phyloP scores from a whole-genome alignment of 2,329 filamentous ascomycete species.

The Colletotrichum echinochloae region DNA sequence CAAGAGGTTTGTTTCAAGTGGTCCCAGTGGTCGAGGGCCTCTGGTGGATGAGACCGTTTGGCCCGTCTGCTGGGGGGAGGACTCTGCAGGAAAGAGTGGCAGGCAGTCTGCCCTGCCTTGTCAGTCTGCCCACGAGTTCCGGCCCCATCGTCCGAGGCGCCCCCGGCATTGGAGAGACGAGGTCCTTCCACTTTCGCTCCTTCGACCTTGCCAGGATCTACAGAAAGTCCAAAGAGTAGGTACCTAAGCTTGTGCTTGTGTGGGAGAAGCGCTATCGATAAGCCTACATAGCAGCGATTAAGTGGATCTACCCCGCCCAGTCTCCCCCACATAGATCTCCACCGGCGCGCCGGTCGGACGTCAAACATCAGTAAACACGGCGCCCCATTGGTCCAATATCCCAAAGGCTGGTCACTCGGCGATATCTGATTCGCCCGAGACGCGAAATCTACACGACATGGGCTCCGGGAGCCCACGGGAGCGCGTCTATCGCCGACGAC shows the following conservation, averaged over 20 bases:
- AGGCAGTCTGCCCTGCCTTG: neutral
- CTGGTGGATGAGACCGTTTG: slow-evolving; percentile 32
- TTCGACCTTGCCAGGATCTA: slow-evolving; percentile 15
- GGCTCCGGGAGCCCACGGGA: slow-evolving; percentile 6
- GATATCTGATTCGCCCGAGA: slow-evolving; percentile 14
- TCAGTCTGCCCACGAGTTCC: slow-evolving; percentile 14
- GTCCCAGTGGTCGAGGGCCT: slow-evolving; percentile 23
- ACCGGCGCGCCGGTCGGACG: slow-evolving; percentile 2
- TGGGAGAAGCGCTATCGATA: slow-evolving; percentile 40
- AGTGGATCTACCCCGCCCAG: neutral
- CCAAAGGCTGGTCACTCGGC: slow-evolving; percentile 10
- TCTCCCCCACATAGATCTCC: slow-evolving; percentile 8
- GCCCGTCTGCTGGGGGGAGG: slow-evolving; percentile 19
- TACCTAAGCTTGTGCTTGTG: neutral
- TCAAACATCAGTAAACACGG: neutral
- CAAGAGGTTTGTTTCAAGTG: slow-evolving; percentile 33
- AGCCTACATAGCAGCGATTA: neutral
- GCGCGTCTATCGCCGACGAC: slow-evolving; percentile 22
- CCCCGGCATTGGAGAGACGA: neutral
- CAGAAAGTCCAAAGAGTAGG: neutral
- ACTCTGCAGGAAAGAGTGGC: slow-evolving; percentile 3
- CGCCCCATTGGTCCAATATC: slow-evolving; percentile 5
- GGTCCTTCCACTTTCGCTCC: neutral
- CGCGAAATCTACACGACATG: slow-evolving; percentile 16
- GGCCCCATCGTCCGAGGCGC: slow-evolving; percentile 24